Percentiles rank a stretch among this genome's conserved stretches.
These are phyloP conservation scores for Xylariaceae sp. DNA, from an alignment of 2,329 filamentous ascomycete species.

Conservation along the genomic window DNA sequence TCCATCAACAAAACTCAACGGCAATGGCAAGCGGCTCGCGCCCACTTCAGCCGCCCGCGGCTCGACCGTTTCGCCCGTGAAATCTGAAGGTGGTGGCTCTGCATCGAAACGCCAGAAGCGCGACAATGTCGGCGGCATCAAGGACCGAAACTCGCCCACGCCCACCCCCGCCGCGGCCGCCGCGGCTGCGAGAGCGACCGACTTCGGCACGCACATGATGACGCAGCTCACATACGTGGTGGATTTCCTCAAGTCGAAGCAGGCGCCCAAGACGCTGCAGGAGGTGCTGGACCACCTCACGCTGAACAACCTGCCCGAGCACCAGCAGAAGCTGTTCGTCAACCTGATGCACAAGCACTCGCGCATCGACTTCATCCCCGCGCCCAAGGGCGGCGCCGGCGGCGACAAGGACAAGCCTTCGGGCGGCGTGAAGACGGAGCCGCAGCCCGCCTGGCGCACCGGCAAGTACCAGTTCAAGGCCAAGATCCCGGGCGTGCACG, in stretches of 20 bases:
- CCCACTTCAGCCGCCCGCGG: conserved; percentile 57
- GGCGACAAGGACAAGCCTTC: too few species aligned
- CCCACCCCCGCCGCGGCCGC: conserved; percentile 31
- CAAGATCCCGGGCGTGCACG: conserved; percentile 72
- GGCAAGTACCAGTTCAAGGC: conserved; percentile 82
- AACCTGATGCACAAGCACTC: conserved; percentile 62
- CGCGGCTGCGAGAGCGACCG: conserved; percentile 52
- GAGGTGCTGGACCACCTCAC: conserved; percentile 79
- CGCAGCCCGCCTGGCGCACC: conserved; percentile 56
- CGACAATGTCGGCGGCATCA: conserved; percentile 30
- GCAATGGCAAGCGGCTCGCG: conserved; percentile 45
- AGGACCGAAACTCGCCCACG: conserved; percentile 22
- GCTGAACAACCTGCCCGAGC: conserved; percentile 56
- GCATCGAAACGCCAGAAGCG: conserved; percentile 54
- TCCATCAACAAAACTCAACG: conserved; percentile 55
- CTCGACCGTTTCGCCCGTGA: conserved; percentile 49
- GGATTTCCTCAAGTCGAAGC: conserved; percentile 70
- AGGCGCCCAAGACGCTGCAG: conserved; percentile 61
- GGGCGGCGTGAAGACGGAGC: too few species aligned
- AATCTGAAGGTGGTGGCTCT: conserved; percentile 23
- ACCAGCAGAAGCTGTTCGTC: conserved; percentile 58
- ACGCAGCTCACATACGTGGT: conserved; percentile 86
- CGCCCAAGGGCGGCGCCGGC: conserved; percentile 28
- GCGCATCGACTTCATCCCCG: conserved; percentile 52
- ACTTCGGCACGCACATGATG: conserved; percentile 73